Conservation (phyloP, 2,329 filamentous ascomycete genomes). For the Fusarium beomiforme region DNA sequence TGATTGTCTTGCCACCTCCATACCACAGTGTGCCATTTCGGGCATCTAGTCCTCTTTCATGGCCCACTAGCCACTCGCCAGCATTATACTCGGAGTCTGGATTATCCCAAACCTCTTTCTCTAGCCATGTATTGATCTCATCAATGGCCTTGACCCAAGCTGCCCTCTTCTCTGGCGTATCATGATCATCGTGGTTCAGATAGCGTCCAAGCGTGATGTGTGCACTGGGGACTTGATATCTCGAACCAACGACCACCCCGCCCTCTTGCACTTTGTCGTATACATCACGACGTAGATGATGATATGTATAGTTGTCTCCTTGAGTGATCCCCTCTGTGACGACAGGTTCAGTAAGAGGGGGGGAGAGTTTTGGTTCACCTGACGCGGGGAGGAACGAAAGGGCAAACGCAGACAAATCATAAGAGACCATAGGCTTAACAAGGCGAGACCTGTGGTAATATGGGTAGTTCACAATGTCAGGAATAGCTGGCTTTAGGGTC, state of each 20-base stretch:
- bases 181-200: conserved; percentile 72
- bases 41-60: conserved; percentile 82
- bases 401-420: conserved; percentile 85
- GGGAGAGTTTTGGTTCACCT: conserved; percentile 61
- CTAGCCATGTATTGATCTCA: conserved; percentile 79
- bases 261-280: conserved; percentile 69
- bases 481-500: conserved; percentile 64
- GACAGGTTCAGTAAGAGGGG: conserved; percentile 52
- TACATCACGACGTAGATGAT: conserved; percentile 85
- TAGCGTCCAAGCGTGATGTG: conserved; percentile 91
- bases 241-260: conserved; percentile 76
- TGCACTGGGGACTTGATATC: conserved; percentile 89
- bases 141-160: conserved; percentile 78
- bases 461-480: conserved; percentile 72
- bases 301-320: conserved; percentile 82
- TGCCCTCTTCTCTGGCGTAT: conserved; percentile 65
- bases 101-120: conserved; percentile 74
- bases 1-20: conserved; percentile 79
- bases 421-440: conserved; percentile 84
- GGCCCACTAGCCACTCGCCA: conserved; percentile 87
- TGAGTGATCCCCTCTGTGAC: conserved; percentile 50
- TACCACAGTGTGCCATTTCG: conserved; percentile 86
- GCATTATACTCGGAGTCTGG: conserved; percentile 57
- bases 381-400: conserved; percentile 86
- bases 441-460: conserved; percentile 75